Percentiles rank a stretch among this genome's conserved stretches.
phyloP scores from a whole-genome alignment of 2,329 filamentous ascomycete species.

The Pseudogymnoascus sp. region DNA sequence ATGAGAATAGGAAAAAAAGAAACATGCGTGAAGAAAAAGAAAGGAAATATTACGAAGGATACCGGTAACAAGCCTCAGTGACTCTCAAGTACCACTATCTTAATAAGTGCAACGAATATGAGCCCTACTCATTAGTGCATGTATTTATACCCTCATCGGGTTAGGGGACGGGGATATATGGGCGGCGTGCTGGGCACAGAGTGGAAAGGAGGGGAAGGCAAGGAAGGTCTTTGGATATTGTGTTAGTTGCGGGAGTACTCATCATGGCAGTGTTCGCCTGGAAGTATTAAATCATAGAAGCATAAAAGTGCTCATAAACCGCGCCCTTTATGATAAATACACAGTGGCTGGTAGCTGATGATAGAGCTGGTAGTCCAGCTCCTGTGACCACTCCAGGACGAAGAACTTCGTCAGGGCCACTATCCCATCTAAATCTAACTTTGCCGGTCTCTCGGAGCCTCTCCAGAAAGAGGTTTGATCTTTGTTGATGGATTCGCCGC shows the following conservation, averaged over 20 bases:
- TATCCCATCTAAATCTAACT: constrained; percentile 19
- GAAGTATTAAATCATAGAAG: background rate
- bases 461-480: constrained; percentile 8
- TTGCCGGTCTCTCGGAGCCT: background rate
- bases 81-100: no score
- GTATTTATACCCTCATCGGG: no score
- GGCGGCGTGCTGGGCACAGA: background rate
- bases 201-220: background rate
- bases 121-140: no score
- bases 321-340: background rate
- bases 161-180: background rate
- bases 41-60: no score
- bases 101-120: no score
- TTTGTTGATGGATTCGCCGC: constrained; percentile 13
- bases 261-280: background rate
- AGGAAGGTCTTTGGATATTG: background rate
- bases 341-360: constrained; percentile 23
- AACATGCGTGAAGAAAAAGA: no score
- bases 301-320: background rate
- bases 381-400: constrained; percentile 29
- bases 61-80: no score
- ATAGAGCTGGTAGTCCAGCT: constrained; percentile 31
- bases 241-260: background rate
- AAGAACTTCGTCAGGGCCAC: constrained; percentile 29
- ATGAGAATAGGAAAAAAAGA: no score